Percentiles rank a stretch among this genome's conserved stretches.
Evolutionary conservation across 805 yeast genomes (phyloP).

Genomic region (Wickerhamiella domercqiae): DNA sequence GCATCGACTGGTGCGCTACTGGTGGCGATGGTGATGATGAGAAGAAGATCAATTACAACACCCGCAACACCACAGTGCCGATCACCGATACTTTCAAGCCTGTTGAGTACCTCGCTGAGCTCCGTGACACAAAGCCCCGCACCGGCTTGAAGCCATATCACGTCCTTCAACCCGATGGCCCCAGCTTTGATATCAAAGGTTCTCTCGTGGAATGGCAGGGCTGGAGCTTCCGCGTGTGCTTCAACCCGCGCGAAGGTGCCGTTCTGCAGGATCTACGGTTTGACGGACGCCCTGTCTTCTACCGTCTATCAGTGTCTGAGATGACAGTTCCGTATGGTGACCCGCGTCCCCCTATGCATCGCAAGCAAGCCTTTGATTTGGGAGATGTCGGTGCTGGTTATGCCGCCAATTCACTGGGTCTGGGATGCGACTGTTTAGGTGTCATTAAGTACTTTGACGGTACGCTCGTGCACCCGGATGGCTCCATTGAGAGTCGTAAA

Average conservation of each 20-base stretch:
- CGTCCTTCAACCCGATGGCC: conserved; percentile 76
- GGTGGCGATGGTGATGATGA: conserved; percentile 56
- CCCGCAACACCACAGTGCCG: conserved; percentile 43
- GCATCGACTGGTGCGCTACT: conserved; percentile 61
- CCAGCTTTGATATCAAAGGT: conserved; percentile 50
- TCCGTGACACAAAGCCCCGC: conserved; percentile 38
- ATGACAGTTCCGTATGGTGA: conserved; percentile 84
- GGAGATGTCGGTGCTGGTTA: conserved; percentile 76
- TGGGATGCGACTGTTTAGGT: conserved; percentile 77
- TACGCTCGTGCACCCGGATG: conserved; percentile 38
- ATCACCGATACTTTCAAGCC: conserved; percentile 39
- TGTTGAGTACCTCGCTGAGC: conserved; percentile 62
- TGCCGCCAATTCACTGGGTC: conserved; percentile 47
- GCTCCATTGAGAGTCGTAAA: conserved; percentile 47
- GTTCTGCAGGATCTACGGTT: conserved; percentile 57
- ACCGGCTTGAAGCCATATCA: conserved; percentile 55
- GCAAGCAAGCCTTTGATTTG: conserved; percentile 75
- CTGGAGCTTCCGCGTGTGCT: conserved; percentile 60
- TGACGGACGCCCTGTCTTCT: conserved; percentile 63
- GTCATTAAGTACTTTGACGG: conserved; percentile 60
- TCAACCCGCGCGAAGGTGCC: conserved; percentile 66
- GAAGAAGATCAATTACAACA: conserved; percentile 34
- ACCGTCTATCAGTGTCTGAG: conserved; percentile 59
- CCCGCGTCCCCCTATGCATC: conserved; percentile 66
- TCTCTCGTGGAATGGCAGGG: conserved; percentile 62